Evolutionary conservation across 345 rosid genomes (phyloP).

Genomic region (Murraya paniculata): DNA sequence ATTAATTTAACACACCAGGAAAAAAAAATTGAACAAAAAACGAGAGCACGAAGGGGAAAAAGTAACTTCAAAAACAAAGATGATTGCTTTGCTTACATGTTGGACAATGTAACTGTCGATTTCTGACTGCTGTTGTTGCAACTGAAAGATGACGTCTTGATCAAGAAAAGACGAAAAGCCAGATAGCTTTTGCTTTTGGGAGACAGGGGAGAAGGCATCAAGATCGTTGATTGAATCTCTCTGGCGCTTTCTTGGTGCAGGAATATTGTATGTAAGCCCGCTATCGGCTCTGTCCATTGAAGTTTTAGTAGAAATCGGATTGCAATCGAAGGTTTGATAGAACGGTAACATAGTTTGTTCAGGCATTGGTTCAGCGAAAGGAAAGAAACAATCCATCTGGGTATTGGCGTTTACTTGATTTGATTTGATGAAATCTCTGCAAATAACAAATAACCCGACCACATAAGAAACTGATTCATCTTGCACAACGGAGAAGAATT

Average conservation of each 20-base stretch:
- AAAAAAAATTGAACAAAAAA: not conserved
- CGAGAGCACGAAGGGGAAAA: not conserved
- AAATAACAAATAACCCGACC: not conserved
- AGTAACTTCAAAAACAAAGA: not conserved
- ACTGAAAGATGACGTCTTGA: constrained; percentile 35
- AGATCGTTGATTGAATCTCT: constrained; percentile 40
- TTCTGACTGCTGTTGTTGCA: constrained; percentile 60
- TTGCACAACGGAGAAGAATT: not conserved
- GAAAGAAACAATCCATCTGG: constrained; percentile 38
- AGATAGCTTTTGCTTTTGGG: constrained; percentile 38
- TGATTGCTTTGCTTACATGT: constrained; percentile 31
- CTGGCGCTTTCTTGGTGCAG: constrained; percentile 36
- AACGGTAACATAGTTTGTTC: constrained; percentile 18
- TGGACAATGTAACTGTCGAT: constrained; percentile 51
- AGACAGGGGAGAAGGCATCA: constrained; percentile 18
- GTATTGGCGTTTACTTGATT: constrained; percentile 35
- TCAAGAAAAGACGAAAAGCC: constrained; percentile 34
- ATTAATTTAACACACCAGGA: not conserved
- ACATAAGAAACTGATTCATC: not conserved
- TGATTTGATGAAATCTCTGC: constrained; percentile 45
- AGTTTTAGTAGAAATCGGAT: constrained; percentile 34
- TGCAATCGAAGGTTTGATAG: constrained; percentile 36
- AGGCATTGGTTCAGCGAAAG: constrained; percentile 26
- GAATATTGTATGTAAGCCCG: constrained; percentile 47
- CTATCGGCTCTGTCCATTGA: constrained; percentile 46